phyloP scores from a whole-genome alignment of 192 early-diverging fungal species.

The Neocallimastix lanati region DNA sequence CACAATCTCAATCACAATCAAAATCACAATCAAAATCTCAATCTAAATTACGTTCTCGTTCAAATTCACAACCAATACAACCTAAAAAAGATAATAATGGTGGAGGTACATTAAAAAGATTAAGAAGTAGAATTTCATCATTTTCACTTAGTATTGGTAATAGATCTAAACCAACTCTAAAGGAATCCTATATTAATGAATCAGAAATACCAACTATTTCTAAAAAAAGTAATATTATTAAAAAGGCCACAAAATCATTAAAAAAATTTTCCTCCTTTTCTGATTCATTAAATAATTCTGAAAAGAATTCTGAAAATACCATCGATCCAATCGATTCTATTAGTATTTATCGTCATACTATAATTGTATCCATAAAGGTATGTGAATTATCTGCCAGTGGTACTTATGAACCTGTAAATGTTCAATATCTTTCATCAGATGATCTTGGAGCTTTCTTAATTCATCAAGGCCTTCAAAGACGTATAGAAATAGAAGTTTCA shows the following conservation, averaged over 20 bases:
- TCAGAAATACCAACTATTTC: neutral
- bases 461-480: conserved; percentile 56
- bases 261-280: neutral
- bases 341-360: neutral
- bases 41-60: too few species aligned
- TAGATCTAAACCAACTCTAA: neutral
- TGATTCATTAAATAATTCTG: neutral
- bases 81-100: neutral
- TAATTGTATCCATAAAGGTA: neutral
- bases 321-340: neutral
- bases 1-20: too few species aligned
- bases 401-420: neutral
- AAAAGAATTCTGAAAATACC: too few species aligned
- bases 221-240: neutral
- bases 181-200: neutral
- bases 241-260: neutral
- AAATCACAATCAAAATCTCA: too few species aligned
- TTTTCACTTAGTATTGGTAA: neutral
- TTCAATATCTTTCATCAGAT: neutral
- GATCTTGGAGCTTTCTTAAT: conserved; percentile 37
- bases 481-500: conserved; percentile 36
- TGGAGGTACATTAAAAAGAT: neutral
- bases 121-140: neutral
- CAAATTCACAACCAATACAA: too few species aligned
- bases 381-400: neutral